Conservation (phyloP, 768 basidiomycete species). For the Mycena pura region DNA sequence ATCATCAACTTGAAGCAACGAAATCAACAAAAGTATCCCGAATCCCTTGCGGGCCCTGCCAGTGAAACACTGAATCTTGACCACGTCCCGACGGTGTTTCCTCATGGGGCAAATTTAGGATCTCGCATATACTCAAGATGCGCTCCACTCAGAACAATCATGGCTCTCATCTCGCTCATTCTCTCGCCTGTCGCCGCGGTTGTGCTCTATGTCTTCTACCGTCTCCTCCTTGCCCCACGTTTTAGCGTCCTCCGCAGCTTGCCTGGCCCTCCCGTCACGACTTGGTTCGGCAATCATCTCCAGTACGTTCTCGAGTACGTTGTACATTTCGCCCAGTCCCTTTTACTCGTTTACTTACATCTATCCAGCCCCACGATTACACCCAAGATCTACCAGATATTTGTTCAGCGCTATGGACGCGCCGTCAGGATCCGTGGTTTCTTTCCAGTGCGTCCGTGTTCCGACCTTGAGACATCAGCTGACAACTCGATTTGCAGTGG, state of each 20-base stretch:
- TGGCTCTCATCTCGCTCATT: slow-evolving; percentile 1
- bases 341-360: slow-evolving; percentile 1
- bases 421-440: slow-evolving; percentile 73
- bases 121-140: not conserved
- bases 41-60: no score
- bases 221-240: slow-evolving; percentile 38
- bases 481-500: slow-evolving; percentile 53
- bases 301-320: slow-evolving; percentile 64
- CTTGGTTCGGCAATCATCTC: slow-evolving; percentile 62
- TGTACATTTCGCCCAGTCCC: not conserved
- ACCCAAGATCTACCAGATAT: slow-evolving; percentile 57
- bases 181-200: slow-evolving; percentile 14
- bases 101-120: no score
- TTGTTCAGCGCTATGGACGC: slow-evolving; percentile 67
- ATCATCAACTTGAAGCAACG: no score
- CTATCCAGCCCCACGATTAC: slow-evolving; percentile 59
- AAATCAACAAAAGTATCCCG: no score
- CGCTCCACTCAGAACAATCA: slow-evolving; percentile 7
- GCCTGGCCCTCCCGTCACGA: slow-evolving; percentile 63
- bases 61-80: no score
- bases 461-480: not conserved
- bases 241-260: slow-evolving; percentile 59
- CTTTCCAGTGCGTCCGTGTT: slow-evolving; percentile 62
- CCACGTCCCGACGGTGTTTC: no score
- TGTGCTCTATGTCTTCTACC: slow-evolving; percentile 36